phyloP scores from a whole-genome alignment of 2,329 filamentous ascomycete species.

The Cryphonectria naterciae region DNA sequence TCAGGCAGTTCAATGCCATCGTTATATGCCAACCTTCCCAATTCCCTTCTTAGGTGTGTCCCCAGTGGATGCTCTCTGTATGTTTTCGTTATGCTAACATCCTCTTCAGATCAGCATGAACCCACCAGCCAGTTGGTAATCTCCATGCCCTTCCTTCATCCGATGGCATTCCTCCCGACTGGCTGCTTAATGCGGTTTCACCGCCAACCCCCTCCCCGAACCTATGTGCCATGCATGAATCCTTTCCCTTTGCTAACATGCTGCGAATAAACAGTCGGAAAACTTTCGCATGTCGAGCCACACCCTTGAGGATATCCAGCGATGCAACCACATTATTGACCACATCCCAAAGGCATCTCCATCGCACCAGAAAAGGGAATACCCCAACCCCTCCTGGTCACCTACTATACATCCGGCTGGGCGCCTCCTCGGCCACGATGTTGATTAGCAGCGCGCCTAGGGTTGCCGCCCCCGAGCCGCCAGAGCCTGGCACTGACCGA shows the following conservation, averaged over 20 bases:
- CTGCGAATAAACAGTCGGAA: neutral
- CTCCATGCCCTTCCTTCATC: neutral
- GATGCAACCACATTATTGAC: neutral
- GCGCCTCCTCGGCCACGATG: neutral
- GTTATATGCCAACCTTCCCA: neutral
- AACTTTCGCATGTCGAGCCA: neutral
- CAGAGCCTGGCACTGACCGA: slow-evolving; percentile 1
- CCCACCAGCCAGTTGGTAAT: neutral
- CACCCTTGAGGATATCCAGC: neutral
- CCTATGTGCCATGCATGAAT: too few relatives aligned
- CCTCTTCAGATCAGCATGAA: neutral
- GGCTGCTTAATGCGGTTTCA: neutral
- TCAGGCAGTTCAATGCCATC: neutral
- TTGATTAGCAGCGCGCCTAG: neutral
- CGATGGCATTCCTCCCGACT: neutral
- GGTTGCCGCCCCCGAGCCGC: neutral
- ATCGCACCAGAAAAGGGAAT: neutral
- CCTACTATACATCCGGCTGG: neutral
- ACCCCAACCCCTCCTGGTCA: too few relatives aligned
- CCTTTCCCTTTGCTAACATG: too few relatives aligned
- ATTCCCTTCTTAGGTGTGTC: too few relatives aligned
- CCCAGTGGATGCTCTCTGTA: neutral
- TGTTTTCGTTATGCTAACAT: neutral
- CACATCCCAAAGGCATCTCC: neutral
- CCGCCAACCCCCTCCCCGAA: too few relatives aligned